A percentile compares a stretch with the other conserved stretches of the same genome.
Conservation (phyloP, 106 monocot species). For the Hemerocallis citrina region DNA sequence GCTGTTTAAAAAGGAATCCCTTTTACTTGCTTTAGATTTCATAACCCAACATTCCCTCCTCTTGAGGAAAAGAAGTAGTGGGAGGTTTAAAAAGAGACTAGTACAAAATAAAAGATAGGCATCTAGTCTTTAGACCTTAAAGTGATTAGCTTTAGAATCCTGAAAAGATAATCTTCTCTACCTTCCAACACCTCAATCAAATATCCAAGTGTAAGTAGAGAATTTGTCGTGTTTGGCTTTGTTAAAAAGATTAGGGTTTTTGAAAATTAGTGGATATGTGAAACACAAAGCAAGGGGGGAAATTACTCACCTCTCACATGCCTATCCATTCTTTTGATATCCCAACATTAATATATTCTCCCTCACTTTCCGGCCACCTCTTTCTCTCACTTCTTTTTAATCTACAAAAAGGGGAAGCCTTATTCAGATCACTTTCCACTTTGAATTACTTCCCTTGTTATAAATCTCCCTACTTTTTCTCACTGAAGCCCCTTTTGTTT, state of each 20-base stretch:
- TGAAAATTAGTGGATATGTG: slow-evolving; percentile 11
- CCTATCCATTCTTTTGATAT: slow-evolving; percentile 19
- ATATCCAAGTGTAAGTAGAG: slow-evolving; percentile 26
- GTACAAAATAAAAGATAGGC: slow-evolving; percentile 51
- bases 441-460: neutral
- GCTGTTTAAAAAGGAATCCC: slow-evolving; percentile 31
- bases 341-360: slow-evolving; percentile 29
- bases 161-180: slow-evolving; percentile 42
- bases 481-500: neutral
- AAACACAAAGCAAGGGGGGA: neutral
- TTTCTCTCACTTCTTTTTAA: slow-evolving; percentile 13
- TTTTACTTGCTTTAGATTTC: slow-evolving; percentile 35
- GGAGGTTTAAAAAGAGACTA: slow-evolving; percentile 33
- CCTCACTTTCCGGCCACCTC: slow-evolving; percentile 11
- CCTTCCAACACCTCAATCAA: slow-evolving; percentile 18
- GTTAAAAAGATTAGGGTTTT: slow-evolving; percentile 5
- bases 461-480: slow-evolving; percentile 10
- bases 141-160: slow-evolving; percentile 39
- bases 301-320: slow-evolving; percentile 16
- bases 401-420: slow-evolving; percentile 14
- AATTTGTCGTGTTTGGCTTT: slow-evolving; percentile 19
- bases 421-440: slow-evolving; percentile 11
- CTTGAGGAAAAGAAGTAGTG: slow-evolving; percentile 28
- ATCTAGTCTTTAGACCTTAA: slow-evolving; percentile 41
- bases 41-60: slow-evolving; percentile 40